A percentile compares a stretch with the other conserved stretches of the same genome.
Conservation (phyloP, 2,329 filamentous ascomycete genomes). For the Beauveria australis region DNA sequence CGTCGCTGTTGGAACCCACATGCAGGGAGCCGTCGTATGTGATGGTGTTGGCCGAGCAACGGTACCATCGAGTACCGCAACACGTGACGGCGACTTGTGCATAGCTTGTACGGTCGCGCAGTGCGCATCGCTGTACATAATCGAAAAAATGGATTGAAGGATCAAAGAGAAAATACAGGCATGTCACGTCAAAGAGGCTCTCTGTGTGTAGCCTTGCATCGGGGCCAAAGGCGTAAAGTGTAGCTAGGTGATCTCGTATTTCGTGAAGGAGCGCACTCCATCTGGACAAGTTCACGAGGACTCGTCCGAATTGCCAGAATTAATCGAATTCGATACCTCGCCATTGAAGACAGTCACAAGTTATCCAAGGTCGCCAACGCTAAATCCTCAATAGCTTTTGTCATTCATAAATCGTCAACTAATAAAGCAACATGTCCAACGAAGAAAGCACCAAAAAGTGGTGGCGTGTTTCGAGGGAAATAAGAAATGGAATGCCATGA, state of each 20-base stretch:
- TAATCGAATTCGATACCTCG: background rate
- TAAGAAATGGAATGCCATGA: slow-evolving; percentile 12
- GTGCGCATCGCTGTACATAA: background rate
- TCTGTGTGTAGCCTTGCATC: too few relatives aligned
- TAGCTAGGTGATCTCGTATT: too few relatives aligned
- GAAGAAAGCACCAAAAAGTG: slow-evolving; percentile 12
- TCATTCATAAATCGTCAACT: slow-evolving; percentile 33
- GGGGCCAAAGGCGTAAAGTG: too few relatives aligned
- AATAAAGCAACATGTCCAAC: slow-evolving; percentile 24
- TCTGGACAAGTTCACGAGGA: too few relatives aligned
- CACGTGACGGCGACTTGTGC: background rate
- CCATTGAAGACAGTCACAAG: background rate
- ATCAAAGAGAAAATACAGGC: background rate
- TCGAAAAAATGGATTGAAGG: background rate
- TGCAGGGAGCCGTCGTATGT: background rate
- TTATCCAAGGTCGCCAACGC: background rate
- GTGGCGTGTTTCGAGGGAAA: background rate
- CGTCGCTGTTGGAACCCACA: background rate
- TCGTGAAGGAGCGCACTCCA: too few relatives aligned
- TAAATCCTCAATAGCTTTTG: slow-evolving; percentile 22
- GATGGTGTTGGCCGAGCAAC: slow-evolving; percentile 9
- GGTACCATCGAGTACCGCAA: background rate
- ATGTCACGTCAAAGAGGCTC: too few relatives aligned
- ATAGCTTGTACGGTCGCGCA: background rate
- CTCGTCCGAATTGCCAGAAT: too few relatives aligned